phyloP scores from a whole-genome alignment of 2,329 filamentous ascomycete genomes.

The Fusarium verrucosum region DNA sequence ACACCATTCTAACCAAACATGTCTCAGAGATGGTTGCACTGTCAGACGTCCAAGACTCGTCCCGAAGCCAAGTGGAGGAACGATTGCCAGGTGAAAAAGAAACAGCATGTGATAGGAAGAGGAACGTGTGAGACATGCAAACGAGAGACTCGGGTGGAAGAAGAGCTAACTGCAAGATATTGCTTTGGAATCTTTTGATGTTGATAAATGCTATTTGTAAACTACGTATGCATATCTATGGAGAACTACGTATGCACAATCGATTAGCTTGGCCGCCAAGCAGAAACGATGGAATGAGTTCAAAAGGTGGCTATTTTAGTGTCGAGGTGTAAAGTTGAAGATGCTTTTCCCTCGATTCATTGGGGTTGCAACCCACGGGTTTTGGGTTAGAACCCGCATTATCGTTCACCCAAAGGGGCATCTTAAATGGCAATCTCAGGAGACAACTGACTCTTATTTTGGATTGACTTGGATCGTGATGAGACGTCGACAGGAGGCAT shows the following conservation, averaged over 20 bases:
- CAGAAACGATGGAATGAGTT: slow-evolving; percentile 22
- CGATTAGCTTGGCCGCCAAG: slow-evolving; percentile 5
- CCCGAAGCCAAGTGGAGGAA: slow-evolving; percentile 32
- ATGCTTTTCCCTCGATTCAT: slow-evolving; percentile 21
- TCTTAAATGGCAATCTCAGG: not conserved
- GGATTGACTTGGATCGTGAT: slow-evolving; percentile 10
- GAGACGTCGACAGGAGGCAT: slow-evolving; percentile 1
- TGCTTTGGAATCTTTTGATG: not conserved
- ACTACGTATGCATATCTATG: too few relatives aligned
- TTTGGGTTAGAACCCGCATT: not conserved
- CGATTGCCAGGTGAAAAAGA: slow-evolving; percentile 24
- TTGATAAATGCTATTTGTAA: not conserved
- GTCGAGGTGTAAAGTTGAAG: slow-evolving; percentile 19
- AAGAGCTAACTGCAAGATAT: not conserved
- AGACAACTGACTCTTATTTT: slow-evolving; percentile 33
- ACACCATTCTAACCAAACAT: slow-evolving; percentile 33
- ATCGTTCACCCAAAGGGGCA: slow-evolving; percentile 10
- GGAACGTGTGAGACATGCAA: slow-evolving; percentile 5
- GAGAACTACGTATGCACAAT: not conserved
- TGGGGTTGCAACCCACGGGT: slow-evolving; percentile 10
- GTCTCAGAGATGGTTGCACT: slow-evolving; percentile 39
- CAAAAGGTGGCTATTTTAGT: slow-evolving; percentile 25
- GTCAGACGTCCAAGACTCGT: slow-evolving; percentile 37
- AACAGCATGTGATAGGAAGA: slow-evolving; percentile 26
- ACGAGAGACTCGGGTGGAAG: not conserved